Evolutionary conservation across 371 early-diverging fungal species (phyloP).

Genomic region (Umbelopsis sp.): DNA sequence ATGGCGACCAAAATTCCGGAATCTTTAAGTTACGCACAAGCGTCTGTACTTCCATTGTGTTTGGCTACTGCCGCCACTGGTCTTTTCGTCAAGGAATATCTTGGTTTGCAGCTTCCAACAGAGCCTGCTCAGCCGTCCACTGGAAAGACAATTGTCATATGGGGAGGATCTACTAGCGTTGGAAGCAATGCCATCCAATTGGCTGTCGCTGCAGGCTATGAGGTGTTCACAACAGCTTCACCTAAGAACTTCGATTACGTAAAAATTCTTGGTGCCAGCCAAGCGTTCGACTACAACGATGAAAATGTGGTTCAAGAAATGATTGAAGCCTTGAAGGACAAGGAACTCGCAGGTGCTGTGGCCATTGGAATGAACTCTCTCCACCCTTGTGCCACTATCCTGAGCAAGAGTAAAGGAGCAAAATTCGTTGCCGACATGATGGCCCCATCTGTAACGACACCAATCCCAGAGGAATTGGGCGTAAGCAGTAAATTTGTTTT

Average conservation of each 20-base stretch:
- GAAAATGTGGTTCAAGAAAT: slow-evolving; percentile 20
- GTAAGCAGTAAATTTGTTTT: slow-evolving; percentile 1
- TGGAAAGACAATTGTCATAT: slow-evolving; percentile 28
- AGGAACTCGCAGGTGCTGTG: neutral
- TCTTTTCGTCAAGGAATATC: slow-evolving; percentile 1
- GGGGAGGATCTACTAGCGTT: slow-evolving; percentile 38
- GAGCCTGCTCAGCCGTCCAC: slow-evolving; percentile 10
- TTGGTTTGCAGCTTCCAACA: slow-evolving; percentile 7
- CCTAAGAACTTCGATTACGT: slow-evolving; percentile 33
- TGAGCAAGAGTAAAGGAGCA: slow-evolving; percentile 3
- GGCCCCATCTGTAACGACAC: neutral
- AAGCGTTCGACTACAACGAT: slow-evolving; percentile 35
- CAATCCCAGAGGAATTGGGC: neutral
- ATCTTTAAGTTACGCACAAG: slow-evolving; percentile 21
- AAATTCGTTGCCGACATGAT: slow-evolving; percentile 6
- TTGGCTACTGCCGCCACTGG: slow-evolving; percentile 32
- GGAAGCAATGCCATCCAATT: slow-evolving; percentile 36
- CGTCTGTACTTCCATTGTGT: slow-evolving; percentile 35
- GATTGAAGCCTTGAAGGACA: slow-evolving; percentile 8
- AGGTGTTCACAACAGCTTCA: slow-evolving; percentile 42
- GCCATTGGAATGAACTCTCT: neutral
- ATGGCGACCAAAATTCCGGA: slow-evolving; percentile 28
- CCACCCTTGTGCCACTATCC: neutral
- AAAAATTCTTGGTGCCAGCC: slow-evolving; percentile 45
- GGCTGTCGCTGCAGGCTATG: slow-evolving; percentile 25